Evolutionary conservation across 1,284 basidiomycete genomes (phyloP), one percentile per base, ranked within the genome.

Genomic region (Moesziomyces sp.): DNA sequence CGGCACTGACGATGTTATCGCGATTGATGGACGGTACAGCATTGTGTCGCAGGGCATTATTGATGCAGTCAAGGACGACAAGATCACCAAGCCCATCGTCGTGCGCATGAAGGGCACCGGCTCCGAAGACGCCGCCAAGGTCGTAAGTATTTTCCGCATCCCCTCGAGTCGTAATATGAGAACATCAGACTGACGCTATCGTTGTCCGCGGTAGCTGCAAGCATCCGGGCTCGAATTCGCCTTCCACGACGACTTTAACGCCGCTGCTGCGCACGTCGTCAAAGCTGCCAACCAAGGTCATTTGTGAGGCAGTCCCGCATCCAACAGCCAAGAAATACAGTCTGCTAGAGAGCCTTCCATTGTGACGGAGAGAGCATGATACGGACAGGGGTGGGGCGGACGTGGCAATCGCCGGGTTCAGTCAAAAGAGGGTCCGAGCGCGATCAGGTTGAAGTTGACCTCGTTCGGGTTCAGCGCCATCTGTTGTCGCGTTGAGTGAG

Each of bases 371-470:
- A 34, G 30, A 34, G 30, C 30, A 10, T 30, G 30, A 13, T 10
- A 13, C 30, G 30, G 30, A 13, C 30, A 34, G 13, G 10, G 10
- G 8, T 7, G 26, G 6, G 26, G 30, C 30, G 30, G 30, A 3
- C 30, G 13, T 34, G 30, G 30, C 10, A 2, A 34, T 13, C 43
- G 44, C 18, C 7, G 7, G 8, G 13, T 10, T 43, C 42, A 69
- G 42, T 62, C 56, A 21, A 59, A 51, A 1, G 62, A 60, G 4
- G 73, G 66, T 5, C 60, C 76, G 11, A 84, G 61, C n/a, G 82
- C 82, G 19, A 84, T 82, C 16, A 84, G 63, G 48, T 79, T 81
- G 50, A 78, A 84, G 62, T 82, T 78, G 58, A 80, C 63, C 49
- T 77, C 71, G 9, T 81, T 52, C 0, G 82, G 81, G 30, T 80